Percentiles rank a stretch among this genome's conserved stretches.
Evolutionary conservation across 441 rosid genomes (phyloP).

Genomic region (Erodium texanum): DNA sequence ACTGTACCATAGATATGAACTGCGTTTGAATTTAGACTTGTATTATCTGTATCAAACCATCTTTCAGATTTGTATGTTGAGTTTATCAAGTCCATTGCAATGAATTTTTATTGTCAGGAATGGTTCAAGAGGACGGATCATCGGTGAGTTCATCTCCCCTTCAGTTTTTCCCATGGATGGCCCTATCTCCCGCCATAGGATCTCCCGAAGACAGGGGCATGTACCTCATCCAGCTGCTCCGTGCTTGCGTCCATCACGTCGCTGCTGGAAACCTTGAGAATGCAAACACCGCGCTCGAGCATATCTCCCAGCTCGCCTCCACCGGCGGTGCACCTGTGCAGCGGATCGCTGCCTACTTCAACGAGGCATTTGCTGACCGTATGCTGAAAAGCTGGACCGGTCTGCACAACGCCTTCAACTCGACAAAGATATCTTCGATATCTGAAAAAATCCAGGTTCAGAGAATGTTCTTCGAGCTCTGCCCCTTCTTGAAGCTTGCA

Average conservation of each 20-base stretch:
- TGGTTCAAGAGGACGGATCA: too few relatives aligned
- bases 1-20: too few relatives aligned
- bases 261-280: slow-evolving; percentile 51
- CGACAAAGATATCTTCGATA: slow-evolving; percentile 34
- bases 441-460: slow-evolving; percentile 45
- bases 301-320: slow-evolving; percentile 54
- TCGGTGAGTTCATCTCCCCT: too few relatives aligned
- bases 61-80: too few relatives aligned
- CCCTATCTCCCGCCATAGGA: too few relatives aligned
- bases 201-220: too few relatives aligned
- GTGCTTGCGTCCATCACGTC: slow-evolving; percentile 48
- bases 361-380: slow-evolving; percentile 54
- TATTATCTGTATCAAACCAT: too few relatives aligned
- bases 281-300: slow-evolving; percentile 49
- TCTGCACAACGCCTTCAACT: slow-evolving; percentile 56
- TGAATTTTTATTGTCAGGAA: too few relatives aligned
- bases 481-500: slow-evolving; percentile 47
- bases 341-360: slow-evolving; percentile 66
- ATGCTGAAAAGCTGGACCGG: slow-evolving; percentile 64
- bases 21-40: too few relatives aligned
- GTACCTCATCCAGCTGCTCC: slow-evolving; percentile 41
- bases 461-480: slow-evolving; percentile 54
- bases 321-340: slow-evolving; percentile 64
- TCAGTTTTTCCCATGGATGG: too few relatives aligned
- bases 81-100: too few relatives aligned